These are phyloP conservation scores for Plasmodium inui DNA, from an alignment of 169 alveolate genomes.

Conservation along the genomic window DNA sequence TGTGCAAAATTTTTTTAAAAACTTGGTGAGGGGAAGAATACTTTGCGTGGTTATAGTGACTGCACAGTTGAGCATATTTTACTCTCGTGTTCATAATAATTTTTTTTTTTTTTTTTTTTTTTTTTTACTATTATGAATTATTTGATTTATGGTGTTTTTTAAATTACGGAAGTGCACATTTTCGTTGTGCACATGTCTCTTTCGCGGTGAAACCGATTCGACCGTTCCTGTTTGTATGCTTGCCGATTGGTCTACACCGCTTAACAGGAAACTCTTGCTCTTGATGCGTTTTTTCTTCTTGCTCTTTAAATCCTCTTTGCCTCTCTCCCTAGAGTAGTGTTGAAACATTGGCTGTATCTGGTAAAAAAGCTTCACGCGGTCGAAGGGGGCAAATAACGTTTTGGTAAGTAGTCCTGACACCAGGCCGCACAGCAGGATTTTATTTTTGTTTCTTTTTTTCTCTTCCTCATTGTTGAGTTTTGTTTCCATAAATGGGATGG, in stretches of 20 bases:
- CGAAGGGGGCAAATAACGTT: slow-evolving; percentile 91
- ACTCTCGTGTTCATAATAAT: not conserved
- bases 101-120: slow-evolving; percentile 20
- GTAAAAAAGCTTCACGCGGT: slow-evolving; percentile 87
- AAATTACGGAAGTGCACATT: slow-evolving; percentile 51
- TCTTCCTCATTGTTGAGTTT: slow-evolving; percentile 34
- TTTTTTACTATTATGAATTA: slow-evolving; percentile 11
- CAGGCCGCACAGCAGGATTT: slow-evolving; percentile 81
- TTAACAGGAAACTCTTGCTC: slow-evolving; percentile 11
- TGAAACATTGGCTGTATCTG: slow-evolving; percentile 91
- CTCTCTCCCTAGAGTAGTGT: slow-evolving; percentile 60
- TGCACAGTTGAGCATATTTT: not conserved
- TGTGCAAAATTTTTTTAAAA: slow-evolving; percentile 27
- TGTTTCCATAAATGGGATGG: slow-evolving; percentile 27
- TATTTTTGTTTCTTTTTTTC: slow-evolving; percentile 73
- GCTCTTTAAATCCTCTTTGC: not conserved
- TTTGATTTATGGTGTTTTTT: slow-evolving; percentile 33
- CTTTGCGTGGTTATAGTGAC: not conserved
- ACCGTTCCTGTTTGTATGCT: not conserved
- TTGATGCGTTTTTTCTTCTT: slow-evolving; percentile 8
- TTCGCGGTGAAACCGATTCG: not conserved
- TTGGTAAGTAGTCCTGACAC: slow-evolving; percentile 88
- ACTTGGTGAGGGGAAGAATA: slow-evolving; percentile 14
- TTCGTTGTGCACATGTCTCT: not conserved
- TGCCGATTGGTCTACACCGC: not conserved